Evolutionary conservation across 495 filamentous ascomycete genomes (phyloP).

Genomic region (Aspergillus funiculosus): DNA sequence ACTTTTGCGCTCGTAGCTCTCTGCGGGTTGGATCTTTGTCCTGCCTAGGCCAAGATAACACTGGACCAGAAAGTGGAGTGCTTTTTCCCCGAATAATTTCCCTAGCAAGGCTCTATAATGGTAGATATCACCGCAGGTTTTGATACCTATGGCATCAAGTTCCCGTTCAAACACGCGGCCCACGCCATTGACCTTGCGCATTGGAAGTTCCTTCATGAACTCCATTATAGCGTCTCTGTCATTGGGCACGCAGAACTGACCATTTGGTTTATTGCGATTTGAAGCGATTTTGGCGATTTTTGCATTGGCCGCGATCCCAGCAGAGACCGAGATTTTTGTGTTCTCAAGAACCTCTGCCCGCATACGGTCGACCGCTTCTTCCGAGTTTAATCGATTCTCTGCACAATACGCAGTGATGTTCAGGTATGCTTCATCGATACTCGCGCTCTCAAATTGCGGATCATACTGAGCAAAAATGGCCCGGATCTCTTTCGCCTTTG

Average conservation of each 20-base stretch:
- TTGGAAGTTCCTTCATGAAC: constrained; percentile 78
- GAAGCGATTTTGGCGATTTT: constrained; percentile 92
- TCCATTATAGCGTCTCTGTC: constrained; percentile 67
- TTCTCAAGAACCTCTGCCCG: constrained; percentile 69
- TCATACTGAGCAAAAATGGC: constrained; percentile 81
- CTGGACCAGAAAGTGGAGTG: constrained; percentile 76
- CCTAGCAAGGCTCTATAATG: constrained; percentile 62
- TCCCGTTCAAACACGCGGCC: constrained; percentile 93
- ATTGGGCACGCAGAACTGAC: constrained; percentile 71
- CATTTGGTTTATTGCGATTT: constrained; percentile 95
- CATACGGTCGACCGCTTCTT: constrained; percentile 68
- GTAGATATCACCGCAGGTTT: constrained; percentile 87
- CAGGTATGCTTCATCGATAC: constrained; percentile 92
- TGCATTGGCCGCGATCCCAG: constrained; percentile 89
- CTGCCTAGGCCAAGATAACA: constrained; percentile 83
- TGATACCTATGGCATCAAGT: constrained; percentile 78
- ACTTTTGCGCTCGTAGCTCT: constrained; percentile 87
- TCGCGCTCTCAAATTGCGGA: constrained; percentile 82
- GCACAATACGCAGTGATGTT: constrained; percentile 88
- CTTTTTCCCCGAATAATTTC: constrained; percentile 85
- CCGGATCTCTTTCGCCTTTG: constrained; percentile 85
- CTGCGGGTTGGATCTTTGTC: constrained; percentile 81
- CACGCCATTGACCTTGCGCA: constrained; percentile 87
- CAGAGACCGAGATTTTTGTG: constrained; percentile 83
- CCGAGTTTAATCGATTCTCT: constrained; percentile 60